Conservation (phyloP, 768 basidiomycete genomes). For the Rhodotorula graminis region DNA sequence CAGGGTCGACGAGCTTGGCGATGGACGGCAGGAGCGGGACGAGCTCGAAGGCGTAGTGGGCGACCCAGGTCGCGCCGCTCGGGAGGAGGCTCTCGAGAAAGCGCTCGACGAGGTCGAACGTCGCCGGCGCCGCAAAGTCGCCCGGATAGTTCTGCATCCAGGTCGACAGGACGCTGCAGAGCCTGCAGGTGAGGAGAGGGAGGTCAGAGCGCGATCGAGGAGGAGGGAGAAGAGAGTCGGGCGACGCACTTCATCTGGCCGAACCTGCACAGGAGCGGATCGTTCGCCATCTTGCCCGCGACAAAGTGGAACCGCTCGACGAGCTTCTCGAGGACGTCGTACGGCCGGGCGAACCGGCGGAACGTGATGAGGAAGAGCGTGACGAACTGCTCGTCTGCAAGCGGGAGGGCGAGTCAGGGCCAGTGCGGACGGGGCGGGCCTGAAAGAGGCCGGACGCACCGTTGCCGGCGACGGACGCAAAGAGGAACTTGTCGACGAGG, state of each 20-base stretch:
- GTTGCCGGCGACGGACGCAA: constrained; percentile 40
- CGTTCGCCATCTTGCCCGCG: constrained; percentile 20
- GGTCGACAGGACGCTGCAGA: constrained; percentile 36
- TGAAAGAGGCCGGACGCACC: too few relatives aligned
- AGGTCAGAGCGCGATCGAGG: not conserved
- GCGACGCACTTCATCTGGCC: constrained; percentile 41
- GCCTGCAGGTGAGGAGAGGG: constrained; percentile 12
- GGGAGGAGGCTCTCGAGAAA: constrained; percentile 38
- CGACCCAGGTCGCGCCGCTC: constrained; percentile 36
- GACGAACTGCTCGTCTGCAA: constrained; percentile 43
- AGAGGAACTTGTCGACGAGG: constrained; percentile 44
- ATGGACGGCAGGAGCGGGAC: constrained; percentile 28
- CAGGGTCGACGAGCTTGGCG: constrained; percentile 18
- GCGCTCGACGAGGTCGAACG: constrained; percentile 23
- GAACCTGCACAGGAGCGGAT: constrained; percentile 40
- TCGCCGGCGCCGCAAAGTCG: constrained; percentile 37
- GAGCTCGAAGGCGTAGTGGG: constrained; percentile 42
- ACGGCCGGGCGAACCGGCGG: constrained; percentile 41
- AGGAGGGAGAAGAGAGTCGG: too few relatives aligned
- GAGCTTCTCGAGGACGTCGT: constrained; percentile 38
- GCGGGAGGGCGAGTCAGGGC: too few relatives aligned
- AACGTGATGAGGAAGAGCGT: constrained; percentile 41
- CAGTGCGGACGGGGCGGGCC: too few relatives aligned
- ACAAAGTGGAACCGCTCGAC: constrained; percentile 40
- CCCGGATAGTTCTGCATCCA: constrained; percentile 42